phyloP scores from a whole-genome alignment of 495 filamentous ascomycete genomes.

The Neohortaea acidophila region DNA sequence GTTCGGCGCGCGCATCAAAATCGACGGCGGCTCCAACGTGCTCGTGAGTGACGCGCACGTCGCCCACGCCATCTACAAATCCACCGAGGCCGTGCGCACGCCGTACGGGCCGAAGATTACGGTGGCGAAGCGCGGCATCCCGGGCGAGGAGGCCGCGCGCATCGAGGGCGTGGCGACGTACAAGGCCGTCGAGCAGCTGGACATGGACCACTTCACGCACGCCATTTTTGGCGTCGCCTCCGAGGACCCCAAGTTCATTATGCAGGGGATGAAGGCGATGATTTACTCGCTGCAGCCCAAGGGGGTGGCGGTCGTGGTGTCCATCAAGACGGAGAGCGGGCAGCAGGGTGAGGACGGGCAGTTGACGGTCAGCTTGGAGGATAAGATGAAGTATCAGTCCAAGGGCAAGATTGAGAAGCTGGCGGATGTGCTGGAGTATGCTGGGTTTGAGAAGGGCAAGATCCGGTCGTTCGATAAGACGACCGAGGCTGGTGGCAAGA shows the following conservation, averaged over 20 bases:
- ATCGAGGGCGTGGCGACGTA: neutral
- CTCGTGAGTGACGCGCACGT: constrained; percentile 7
- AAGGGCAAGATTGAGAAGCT: constrained; percentile 6
- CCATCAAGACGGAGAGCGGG: constrained; percentile 2
- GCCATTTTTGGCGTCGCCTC: constrained; percentile 6
- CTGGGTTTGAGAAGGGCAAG: constrained; percentile 17
- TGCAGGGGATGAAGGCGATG: constrained; percentile 12
- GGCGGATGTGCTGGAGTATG: constrained; percentile 16
- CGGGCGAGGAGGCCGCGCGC: neutral
- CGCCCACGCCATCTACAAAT: neutral
- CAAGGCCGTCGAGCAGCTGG: neutral
- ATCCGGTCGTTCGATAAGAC: constrained; percentile 7
- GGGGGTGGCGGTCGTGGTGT: constrained; percentile 7
- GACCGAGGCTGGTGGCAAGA: constrained; percentile 5
- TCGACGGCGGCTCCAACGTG: constrained; percentile 12
- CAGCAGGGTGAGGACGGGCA: constrained; percentile 3
- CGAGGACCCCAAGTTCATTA: constrained; percentile 8
- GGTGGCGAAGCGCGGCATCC: neutral
- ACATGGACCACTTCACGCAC: constrained; percentile 16
- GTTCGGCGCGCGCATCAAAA: constrained; percentile 4
- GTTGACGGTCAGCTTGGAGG: constrained; percentile 6
- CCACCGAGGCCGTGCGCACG: neutral
- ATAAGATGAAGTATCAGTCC: constrained; percentile 7
- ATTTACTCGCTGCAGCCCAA: constrained; percentile 12
- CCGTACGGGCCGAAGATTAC: constrained; percentile 12